Percentiles rank a stretch among this genome's conserved stretches.
These are phyloP conservation scores for Suhomyces yuchorum DNA, from an alignment of 1,139 yeast genomes.

Conservation along the genomic window DNA sequence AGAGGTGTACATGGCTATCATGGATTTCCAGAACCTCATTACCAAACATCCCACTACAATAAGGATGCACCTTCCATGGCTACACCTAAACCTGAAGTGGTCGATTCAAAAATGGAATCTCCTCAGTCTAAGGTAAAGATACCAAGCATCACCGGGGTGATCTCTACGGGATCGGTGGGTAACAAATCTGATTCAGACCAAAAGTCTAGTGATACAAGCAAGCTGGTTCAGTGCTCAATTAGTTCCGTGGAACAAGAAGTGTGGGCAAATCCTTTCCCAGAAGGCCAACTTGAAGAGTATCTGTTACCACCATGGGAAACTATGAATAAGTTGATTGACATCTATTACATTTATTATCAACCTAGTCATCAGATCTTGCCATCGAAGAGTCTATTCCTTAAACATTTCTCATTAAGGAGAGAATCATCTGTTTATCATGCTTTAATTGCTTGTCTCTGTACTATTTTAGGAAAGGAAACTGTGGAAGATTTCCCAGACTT, in stretches of 20 bases:
- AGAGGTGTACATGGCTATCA: neutral
- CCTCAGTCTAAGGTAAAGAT: neutral
- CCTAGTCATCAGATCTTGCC: constrained; percentile 50
- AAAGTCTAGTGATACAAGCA: neutral
- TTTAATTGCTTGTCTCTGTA: constrained; percentile 46
- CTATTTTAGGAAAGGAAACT: constrained; percentile 23
- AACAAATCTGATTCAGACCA: constrained; percentile 1
- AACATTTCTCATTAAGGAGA: constrained; percentile 32
- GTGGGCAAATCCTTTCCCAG: constrained; percentile 7
- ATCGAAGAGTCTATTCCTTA: constrained; percentile 38
- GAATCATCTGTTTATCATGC: constrained; percentile 50
- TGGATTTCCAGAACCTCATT: neutral
- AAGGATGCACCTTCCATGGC: neutral
- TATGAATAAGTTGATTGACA: constrained; percentile 42
- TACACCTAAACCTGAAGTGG: neutral
- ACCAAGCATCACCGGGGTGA: neutral
- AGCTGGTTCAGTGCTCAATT: neutral
- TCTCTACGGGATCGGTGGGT: neutral
- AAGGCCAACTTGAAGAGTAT: constrained; percentile 17
- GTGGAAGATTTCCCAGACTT: constrained; percentile 13
- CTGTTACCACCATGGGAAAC: constrained; percentile 49
- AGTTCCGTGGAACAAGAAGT: neutral
- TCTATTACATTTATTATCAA: constrained; percentile 51
- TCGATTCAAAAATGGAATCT: neutral
- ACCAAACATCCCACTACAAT: neutral